Evolutionary conservation across 176 grass and related monocot species (phyloP).

Genomic region (Dendrocalamus sinicus): DNA sequence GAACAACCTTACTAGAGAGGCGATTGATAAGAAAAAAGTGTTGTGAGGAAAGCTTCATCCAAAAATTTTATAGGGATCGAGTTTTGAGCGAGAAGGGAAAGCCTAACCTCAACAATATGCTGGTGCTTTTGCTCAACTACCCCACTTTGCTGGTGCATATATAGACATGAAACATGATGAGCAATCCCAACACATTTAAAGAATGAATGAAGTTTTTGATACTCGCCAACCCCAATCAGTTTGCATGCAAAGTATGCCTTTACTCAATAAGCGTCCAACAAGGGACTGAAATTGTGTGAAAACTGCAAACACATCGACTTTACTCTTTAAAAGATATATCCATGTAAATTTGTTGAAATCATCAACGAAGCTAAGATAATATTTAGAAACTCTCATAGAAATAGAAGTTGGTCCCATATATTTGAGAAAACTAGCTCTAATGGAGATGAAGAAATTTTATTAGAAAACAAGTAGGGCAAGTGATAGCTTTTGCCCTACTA

Average conservation of each 20-base stretch:
- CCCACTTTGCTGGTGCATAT: background rate
- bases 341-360: background rate
- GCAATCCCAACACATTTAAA: background rate
- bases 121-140: background rate
- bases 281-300: background rate
- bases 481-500: background rate
- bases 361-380: background rate
- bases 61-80: background rate
- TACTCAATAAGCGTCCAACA: background rate
- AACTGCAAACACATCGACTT: background rate
- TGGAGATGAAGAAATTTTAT: background rate
- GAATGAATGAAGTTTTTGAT: background rate
- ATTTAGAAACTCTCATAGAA: background rate
- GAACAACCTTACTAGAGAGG: background rate
- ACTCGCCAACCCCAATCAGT: background rate
- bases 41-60: background rate
- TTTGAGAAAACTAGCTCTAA: background rate
- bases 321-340: background rate
- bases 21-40: no score
- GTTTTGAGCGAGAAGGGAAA: background rate
- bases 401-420: background rate
- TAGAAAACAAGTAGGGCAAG: background rate
- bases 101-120: background rate
- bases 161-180: background rate
- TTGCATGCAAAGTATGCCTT: background rate